Base-by-base conservation (phyloP, 2,329 filamentous ascomycete species). In the Fusarium euwallaceae region DNA sequence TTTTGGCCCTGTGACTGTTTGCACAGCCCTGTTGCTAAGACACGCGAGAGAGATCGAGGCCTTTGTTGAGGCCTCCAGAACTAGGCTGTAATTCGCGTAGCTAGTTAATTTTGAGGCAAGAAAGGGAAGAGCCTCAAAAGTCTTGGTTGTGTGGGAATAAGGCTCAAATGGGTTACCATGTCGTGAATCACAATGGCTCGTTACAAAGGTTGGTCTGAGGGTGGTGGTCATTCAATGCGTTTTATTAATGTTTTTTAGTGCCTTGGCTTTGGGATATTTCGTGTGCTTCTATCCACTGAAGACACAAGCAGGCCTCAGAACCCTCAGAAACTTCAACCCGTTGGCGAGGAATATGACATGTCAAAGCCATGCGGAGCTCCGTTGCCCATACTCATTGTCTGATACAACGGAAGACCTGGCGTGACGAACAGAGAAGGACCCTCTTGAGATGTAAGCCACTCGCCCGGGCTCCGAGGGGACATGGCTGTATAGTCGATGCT, bases 351-450 rank as follows among this genome's bases (percentile, higher is more conserved):
- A 61, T 64, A 73, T 45, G 73, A 75, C 45, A 75, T 64, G 24
- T 73, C 73, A 22, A 75, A 75, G 8, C 73, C 73, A 63, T 75
- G 73, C 29, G 72, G 61, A 41, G 66, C 55, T 14, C 72, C 73
- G 17, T 71, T 75, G 3, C 73, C 73, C 73, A 75, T 75, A 22
- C 56, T 65, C 63, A 75, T 75, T 16, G 17, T 65, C 41, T 58
- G 72, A 32, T 75, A 75, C 24, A 75, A 67, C 20, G 73, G 61
- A 17, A 67, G 61, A 9, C 45, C 43, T 34, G 37, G 10, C 32
- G 56, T 67, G 60, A 73, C 22, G 27, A 75, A 67, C 36, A 36
- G 62, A 27, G 43, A 37, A 17, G 3, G 17, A 4, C 37, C 29
- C 14, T 41, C 29, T 39, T 51, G 43, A 6, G 24, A n/a, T n/a